Evolutionary conservation across 768 basidiomycete species (phyloP).

Genomic region (Boletus vermiculosoides): DNA sequence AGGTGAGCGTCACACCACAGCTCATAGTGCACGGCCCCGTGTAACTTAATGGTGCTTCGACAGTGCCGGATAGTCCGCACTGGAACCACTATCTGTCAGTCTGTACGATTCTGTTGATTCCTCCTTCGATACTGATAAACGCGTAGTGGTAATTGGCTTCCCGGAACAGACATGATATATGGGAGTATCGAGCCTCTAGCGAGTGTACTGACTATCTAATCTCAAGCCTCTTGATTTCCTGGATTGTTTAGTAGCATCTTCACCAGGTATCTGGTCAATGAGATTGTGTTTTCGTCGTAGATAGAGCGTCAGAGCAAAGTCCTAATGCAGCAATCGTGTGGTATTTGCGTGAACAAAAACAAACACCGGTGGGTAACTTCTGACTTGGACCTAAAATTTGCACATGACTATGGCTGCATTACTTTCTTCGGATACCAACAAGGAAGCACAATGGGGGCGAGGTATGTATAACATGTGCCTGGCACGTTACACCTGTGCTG

Average conservation of each 20-base stretch:
- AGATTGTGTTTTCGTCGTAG: slow-evolving; percentile 18
- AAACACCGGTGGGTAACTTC: slow-evolving; percentile 13
- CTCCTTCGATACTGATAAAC: slow-evolving; percentile 9
- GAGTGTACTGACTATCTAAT: not conserved
- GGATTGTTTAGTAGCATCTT: slow-evolving; percentile 3
- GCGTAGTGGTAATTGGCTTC: slow-evolving; percentile 29
- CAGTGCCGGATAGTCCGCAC: slow-evolving; percentile 31
- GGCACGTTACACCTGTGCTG: slow-evolving; percentile 12
- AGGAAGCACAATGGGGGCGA: slow-evolving; percentile 46
- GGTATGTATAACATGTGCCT: slow-evolving; percentile 24
- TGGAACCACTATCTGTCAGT: slow-evolving; percentile 34
- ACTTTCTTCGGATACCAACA: slow-evolving; percentile 23
- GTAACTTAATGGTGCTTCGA: slow-evolving; percentile 4
- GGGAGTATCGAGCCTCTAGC: not conserved
- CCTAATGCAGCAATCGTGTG: slow-evolving; percentile 33
- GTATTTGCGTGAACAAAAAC: slow-evolving; percentile 15
- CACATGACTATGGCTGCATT: slow-evolving; percentile 32
- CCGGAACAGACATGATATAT: slow-evolving; percentile 13
- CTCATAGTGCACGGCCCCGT: not conserved
- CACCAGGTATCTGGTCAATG: not conserved
- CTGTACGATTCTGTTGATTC: not conserved
- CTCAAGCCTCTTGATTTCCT: not conserved
- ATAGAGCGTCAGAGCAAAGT: slow-evolving; percentile 29
- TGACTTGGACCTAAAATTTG: slow-evolving; percentile 25
- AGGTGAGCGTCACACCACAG: slow-evolving; percentile 33